phyloP scores from a whole-genome alignment of 2,329 filamentous ascomycete species.

The Diaporthe eres region DNA sequence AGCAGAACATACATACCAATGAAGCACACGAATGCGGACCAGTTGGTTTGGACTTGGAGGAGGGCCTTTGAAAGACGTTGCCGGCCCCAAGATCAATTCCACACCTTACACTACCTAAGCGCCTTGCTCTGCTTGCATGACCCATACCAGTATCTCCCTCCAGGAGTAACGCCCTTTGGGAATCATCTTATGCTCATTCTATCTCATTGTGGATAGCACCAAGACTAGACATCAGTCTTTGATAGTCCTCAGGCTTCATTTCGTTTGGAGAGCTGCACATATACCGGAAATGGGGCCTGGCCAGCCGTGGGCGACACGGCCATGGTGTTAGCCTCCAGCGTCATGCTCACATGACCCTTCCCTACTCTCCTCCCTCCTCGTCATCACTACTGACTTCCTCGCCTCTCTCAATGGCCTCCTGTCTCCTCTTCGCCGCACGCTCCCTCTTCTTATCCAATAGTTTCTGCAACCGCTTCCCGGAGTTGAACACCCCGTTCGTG shows the following conservation, averaged over 20 bases:
- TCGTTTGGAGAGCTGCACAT: background rate
- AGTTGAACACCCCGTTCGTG: conserved; percentile 91
- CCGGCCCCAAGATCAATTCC: background rate
- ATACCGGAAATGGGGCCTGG: background rate
- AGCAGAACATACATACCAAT: background rate
- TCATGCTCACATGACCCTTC: background rate
- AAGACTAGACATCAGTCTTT: background rate
- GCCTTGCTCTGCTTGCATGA: background rate
- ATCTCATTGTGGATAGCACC: background rate
- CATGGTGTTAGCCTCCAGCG: background rate
- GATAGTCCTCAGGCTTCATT: background rate
- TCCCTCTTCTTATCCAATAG: conserved; percentile 81
- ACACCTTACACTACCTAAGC: background rate
- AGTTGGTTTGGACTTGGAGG: background rate
- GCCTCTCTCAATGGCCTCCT: conserved; percentile 65
- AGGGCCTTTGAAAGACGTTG: background rate
- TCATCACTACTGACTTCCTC: conserved; percentile 65
- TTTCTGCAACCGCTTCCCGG: conserved; percentile 85
- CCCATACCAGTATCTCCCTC: background rate
- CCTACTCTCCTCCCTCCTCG: conserved; percentile 47
- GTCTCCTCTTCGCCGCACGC: conserved; percentile 70
- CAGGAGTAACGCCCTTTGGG: background rate
- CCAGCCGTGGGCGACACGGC: background rate
- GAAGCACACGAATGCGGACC: background rate
- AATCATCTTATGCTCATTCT: background rate